Percentiles rank a stretch among this genome's conserved stretches.
phyloP scores from a whole-genome alignment of 192 early-diverging fungal species.

The Entomortierella beljakovae region DNA sequence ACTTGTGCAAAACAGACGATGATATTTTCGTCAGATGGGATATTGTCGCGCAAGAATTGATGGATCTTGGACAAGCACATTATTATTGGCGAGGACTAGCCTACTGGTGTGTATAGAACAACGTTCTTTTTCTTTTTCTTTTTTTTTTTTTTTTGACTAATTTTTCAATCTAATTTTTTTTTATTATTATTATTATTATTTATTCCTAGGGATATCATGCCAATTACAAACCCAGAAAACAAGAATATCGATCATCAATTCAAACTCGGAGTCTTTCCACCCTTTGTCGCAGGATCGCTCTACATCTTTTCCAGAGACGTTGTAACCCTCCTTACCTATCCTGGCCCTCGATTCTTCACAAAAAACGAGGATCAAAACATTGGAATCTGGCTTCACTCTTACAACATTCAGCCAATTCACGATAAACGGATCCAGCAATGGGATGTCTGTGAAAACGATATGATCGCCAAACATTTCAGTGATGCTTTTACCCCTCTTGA shows the following conservation, averaged over 20 bases:
- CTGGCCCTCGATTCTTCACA: conserved; percentile 64
- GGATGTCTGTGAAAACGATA: conserved; percentile 72
- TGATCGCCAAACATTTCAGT: conserved; percentile 73
- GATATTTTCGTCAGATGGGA: conserved; percentile 73
- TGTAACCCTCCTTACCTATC: conserved; percentile 61
- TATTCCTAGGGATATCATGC: conserved; percentile 65
- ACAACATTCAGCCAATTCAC: conserved; percentile 68
- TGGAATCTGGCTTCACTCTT: conserved; percentile 70
- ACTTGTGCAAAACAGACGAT: conserved; percentile 69
- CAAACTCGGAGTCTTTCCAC: conserved; percentile 67
- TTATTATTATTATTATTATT: not conserved
- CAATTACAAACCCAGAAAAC: conserved; percentile 62
- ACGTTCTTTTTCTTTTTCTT: not conserved
- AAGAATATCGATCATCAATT: conserved; percentile 63
- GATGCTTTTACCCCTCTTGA: conserved; percentile 53
- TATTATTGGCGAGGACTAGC: conserved; percentile 68
- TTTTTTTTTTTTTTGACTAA: not conserved
- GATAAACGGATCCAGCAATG: conserved; percentile 70
- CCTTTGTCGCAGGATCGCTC: conserved; percentile 69
- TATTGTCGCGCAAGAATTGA: conserved; percentile 59
- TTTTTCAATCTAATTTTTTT: not conserved
- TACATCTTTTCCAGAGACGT: conserved; percentile 71
- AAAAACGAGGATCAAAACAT: conserved; percentile 71
- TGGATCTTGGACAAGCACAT: conserved; percentile 54
- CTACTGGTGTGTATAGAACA: conserved; percentile 57